These are phyloP conservation scores for Syzygium grande DNA, from an alignment of 345 rosid species.

Conservation along the genomic window DNA sequence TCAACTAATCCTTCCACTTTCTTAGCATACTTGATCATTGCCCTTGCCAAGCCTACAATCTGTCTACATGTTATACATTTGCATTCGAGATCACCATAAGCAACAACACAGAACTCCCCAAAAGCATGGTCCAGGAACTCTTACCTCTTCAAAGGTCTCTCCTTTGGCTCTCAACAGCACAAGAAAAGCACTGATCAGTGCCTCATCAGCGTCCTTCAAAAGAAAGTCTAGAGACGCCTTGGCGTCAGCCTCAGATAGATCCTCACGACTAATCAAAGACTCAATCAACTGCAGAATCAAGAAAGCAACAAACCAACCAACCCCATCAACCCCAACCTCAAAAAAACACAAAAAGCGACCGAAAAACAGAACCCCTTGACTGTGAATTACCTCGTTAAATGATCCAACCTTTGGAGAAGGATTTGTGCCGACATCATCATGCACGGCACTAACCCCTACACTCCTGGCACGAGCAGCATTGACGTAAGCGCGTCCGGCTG, in stretches of 20 bases:
- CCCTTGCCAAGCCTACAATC: conserved; percentile 86
- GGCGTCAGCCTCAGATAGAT: conserved; percentile 70
- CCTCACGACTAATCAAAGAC: conserved; percentile 49
- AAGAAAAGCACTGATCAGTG: conserved; percentile 75
- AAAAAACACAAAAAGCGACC: not conserved
- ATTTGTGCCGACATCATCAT: not conserved
- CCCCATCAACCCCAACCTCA: not conserved
- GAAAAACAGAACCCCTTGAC: not conserved
- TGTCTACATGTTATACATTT: not conserved
- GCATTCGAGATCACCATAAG: not conserved
- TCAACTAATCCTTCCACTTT: conserved; percentile 73
- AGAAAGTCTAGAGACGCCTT: conserved; percentile 62
- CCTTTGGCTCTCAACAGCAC: conserved; percentile 92
- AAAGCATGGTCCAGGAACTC: not conserved
- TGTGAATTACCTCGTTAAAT: not conserved
- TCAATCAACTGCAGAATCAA: conserved; percentile 42
- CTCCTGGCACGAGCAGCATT: not conserved
- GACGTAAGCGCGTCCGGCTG: not conserved
- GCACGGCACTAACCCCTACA: not conserved
- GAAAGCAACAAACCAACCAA: not conserved
- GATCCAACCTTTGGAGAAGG: not conserved
- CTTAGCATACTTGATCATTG: conserved; percentile 67
- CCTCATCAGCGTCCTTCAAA: conserved; percentile 54
- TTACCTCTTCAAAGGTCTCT: conserved; percentile 88
- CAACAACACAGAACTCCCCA: not conserved